Evolutionary conservation across 164 flowering plant genomes (phyloP).

Genomic region (Kalanchoe fedtschenkoi): DNA sequence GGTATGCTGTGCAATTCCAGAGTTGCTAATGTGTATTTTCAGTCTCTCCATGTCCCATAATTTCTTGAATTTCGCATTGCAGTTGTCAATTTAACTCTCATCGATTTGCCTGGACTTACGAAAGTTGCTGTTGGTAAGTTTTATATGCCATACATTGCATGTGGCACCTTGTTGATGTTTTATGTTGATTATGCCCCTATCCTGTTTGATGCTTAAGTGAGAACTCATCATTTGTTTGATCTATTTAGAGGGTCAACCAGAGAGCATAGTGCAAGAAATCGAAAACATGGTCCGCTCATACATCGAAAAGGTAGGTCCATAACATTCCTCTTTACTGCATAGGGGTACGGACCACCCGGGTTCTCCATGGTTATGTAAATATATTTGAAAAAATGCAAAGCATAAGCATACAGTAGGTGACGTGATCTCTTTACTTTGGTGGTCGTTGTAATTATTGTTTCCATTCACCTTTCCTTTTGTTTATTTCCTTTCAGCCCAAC

Average conservation of each 20-base stretch:
- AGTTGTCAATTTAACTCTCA: slow-evolving; percentile 41
- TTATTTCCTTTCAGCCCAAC: slow-evolving; percentile 60
- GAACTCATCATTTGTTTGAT: slow-evolving; percentile 2
- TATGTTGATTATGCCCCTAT: not conserved
- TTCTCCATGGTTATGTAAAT: not conserved
- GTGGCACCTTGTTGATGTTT: not conserved
- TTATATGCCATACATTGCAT: not conserved
- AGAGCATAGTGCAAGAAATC: slow-evolving; percentile 63
- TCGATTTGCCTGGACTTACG: slow-evolving; percentile 47
- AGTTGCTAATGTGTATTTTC: too few species aligned
- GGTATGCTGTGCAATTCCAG: too few species aligned
- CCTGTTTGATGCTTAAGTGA: not conserved
- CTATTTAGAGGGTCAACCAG: slow-evolving; percentile 61
- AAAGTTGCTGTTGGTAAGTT: slow-evolving; percentile 41
- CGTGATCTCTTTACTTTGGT: not conserved
- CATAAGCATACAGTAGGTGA: too few species aligned
- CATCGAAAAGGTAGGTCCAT: slow-evolving; percentile 56
- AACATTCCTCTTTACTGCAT: not conserved
- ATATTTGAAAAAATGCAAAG: too few species aligned
- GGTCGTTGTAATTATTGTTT: not conserved
- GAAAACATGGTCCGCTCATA: slow-evolving; percentile 79
- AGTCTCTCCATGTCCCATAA: not conserved
- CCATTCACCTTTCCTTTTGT: not conserved
- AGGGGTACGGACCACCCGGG: too few species aligned
- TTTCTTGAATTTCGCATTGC: slow-evolving; percentile 6